These are phyloP conservation scores for Paecilomyces dactylethromorphus DNA, from an alignment of 2,329 filamentous ascomycete species.

Conservation along the genomic window DNA sequence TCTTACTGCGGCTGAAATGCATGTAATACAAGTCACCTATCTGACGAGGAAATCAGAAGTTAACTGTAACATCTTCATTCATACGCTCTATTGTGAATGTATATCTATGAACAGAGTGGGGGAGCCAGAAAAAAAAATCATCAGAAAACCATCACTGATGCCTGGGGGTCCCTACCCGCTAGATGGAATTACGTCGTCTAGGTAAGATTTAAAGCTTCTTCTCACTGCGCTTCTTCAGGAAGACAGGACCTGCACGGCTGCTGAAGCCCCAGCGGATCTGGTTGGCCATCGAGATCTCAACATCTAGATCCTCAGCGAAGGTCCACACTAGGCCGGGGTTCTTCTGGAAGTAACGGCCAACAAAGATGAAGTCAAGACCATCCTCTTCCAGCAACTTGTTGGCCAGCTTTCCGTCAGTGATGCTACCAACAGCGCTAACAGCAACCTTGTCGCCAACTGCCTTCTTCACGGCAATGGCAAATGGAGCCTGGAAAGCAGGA, in stretches of 20 bases:
- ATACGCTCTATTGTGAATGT: not conserved
- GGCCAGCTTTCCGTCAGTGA: conserved; percentile 64
- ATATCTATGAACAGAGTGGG: not conserved
- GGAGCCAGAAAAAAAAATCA: not conserved
- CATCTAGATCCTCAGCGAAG: conserved; percentile 30
- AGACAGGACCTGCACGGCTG: conserved; percentile 5
- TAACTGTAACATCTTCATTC: not conserved
- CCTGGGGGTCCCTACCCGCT: not conserved
- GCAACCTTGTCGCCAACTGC: conserved; percentile 65
- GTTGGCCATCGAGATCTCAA: conserved; percentile 23
- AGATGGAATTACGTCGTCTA: not conserved
- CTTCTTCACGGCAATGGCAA: conserved; percentile 65
- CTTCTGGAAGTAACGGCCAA: conserved; percentile 71
- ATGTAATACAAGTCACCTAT: not conserved
- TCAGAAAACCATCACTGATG: not conserved
- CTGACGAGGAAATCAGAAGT: not conserved
- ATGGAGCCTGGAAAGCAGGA: conserved; percentile 66
- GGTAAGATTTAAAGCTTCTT: not conserved
- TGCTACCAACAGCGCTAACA: conserved; percentile 68
- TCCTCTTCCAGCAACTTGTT: conserved; percentile 50
- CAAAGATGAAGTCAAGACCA: conserved; percentile 62
- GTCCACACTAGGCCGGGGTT: conserved; percentile 73
- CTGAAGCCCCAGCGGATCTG: conserved; percentile 27
- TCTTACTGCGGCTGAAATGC: not conserved
- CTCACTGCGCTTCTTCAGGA: not conserved